Percentiles rank a stretch among this genome's conserved stretches.
phyloP scores from a whole-genome alignment of 768 basidiomycete genomes.

The Rhodotorula toruloides region DNA sequence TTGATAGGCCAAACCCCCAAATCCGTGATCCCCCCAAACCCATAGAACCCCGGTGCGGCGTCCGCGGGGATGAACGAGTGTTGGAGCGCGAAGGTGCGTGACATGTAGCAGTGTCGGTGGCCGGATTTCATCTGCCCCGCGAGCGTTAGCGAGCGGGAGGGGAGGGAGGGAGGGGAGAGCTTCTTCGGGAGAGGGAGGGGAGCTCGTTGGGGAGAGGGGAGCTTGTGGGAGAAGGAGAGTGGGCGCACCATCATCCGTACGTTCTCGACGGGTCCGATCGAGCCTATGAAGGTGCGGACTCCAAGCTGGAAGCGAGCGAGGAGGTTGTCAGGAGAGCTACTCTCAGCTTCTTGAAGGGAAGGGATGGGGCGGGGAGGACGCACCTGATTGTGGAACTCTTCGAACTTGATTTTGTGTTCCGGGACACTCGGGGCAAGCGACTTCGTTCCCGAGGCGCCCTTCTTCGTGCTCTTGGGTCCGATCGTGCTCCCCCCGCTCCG shows the following conservation, averaged over 20 bases:
- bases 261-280: slow-evolving; percentile 76
- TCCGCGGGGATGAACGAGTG: slow-evolving; percentile 83
- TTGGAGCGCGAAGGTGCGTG: slow-evolving; percentile 80
- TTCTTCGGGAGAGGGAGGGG: neutral
- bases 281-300: slow-evolving; percentile 83
- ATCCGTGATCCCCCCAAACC: slow-evolving; percentile 66
- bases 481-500: slow-evolving; percentile 13
- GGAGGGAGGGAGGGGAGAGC: neutral
- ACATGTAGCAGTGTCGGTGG: slow-evolving; percentile 90
- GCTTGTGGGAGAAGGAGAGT: neutral
- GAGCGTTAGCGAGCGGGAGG: neutral
- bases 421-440: slow-evolving; percentile 28
- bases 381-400: slow-evolving; percentile 44
- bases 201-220: neutral
- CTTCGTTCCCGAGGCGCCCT: neutral
- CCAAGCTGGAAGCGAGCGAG: slow-evolving; percentile 50
- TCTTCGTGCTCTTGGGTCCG: slow-evolving; percentile 25
- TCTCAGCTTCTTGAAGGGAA: neutral
- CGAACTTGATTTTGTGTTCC: slow-evolving; percentile 43
- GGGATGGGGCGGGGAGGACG: neutral
- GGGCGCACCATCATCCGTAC: slow-evolving; percentile 57
- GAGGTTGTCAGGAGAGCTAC: neutral
- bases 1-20: slow-evolving; percentile 60
- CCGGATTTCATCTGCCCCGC: slow-evolving; percentile 75
- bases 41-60: slow-evolving; percentile 81